Evolutionary conservation across 1,139 yeast genomes (phyloP), one percentile per base, ranked within the genome.

Genomic region (Lodderomyces pseudojiufengensis): DNA sequence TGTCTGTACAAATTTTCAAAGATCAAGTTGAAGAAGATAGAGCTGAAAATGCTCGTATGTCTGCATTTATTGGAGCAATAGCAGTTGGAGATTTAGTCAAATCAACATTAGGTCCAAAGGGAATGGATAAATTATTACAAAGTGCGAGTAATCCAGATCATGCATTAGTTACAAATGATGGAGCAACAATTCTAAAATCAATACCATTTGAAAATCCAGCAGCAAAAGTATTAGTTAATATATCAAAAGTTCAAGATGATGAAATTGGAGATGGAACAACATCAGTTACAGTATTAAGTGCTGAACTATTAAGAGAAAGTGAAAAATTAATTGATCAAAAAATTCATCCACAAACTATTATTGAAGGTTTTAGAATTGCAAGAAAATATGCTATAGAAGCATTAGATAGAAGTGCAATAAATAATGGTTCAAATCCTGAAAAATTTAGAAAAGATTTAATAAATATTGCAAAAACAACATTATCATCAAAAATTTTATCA

Each of bases 231-330:
- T 72, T 92, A 51, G 98, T 94, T 25, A 92, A 92, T 59, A 84
- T 92, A 44, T 83, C 97, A 37, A 92, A 92, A 61, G 97, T 92
- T 26, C 99, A 92, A 69, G 99, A 92, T 56, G 97, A 92, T 58
- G 97, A 92, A 60, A 95, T 92, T 52, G 98, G 99, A 38, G 99
- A 92, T 61, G 99, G 99, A 47, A 92, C 99, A 31, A 92, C 99
- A 1, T 86, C 96, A n/a, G 99, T 92, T 24, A 88, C 97, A 1
- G 97, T 92, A 10, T 69, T 92, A 40, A 78, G 94, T 36, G 92
- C 97, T 10, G 98, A 92, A 62, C 72, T 92, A 43, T 73, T 92
- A 49, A 79, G 95, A 57, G 97, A 94, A 64, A 97, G 98, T 24
- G 98, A 94, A 63, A 82, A 82, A 57, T 76, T 92, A 47, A 84